A percentile compares a stretch with the other conserved stretches of the same genome.
These are phyloP conservation scores for Calonectria leucothoes DNA, from an alignment of 2,329 filamentous ascomycete species.

Conservation along the genomic window DNA sequence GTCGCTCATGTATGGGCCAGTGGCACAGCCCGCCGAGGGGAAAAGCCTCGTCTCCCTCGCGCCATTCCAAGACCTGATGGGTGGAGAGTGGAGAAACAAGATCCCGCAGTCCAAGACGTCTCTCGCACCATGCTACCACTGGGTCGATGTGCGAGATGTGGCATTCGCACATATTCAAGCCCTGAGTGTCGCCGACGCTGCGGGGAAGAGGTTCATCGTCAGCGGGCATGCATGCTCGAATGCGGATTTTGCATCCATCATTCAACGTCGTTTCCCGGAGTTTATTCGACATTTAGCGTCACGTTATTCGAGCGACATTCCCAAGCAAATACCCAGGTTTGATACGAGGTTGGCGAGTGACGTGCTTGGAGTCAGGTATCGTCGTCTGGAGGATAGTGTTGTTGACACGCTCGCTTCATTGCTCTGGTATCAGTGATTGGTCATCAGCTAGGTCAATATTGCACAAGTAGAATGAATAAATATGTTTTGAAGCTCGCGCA, in stretches of 20 bases:
- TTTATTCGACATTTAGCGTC: not conserved
- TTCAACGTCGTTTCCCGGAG: not conserved
- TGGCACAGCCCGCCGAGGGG: not conserved
- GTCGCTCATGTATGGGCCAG: not conserved
- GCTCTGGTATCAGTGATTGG: not conserved
- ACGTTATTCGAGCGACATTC: not conserved
- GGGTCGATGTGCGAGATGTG: not conserved
- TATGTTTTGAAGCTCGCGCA: not conserved
- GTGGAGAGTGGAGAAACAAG: not conserved
- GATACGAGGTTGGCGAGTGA: not conserved
- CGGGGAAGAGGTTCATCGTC: not conserved
- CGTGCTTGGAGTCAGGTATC: not conserved
- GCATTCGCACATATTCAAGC: not conserved
- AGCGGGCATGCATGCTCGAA: not conserved
- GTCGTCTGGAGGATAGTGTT: not conserved
- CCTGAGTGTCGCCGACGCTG: not conserved
- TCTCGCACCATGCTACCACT: not conserved
- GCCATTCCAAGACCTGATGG: not conserved
- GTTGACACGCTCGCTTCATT: not conserved
- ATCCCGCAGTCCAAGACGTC: not conserved
- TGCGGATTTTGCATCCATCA: not conserved
- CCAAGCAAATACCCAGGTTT: not conserved
- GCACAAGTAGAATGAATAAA: not conserved
- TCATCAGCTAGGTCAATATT: not conserved
- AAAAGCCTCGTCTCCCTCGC: not conserved